Percentiles rank a stretch among this genome's conserved stretches.
Evolutionary conservation across 768 basidiomycete species (phyloP).

Genomic region (Mycena galericulata): DNA sequence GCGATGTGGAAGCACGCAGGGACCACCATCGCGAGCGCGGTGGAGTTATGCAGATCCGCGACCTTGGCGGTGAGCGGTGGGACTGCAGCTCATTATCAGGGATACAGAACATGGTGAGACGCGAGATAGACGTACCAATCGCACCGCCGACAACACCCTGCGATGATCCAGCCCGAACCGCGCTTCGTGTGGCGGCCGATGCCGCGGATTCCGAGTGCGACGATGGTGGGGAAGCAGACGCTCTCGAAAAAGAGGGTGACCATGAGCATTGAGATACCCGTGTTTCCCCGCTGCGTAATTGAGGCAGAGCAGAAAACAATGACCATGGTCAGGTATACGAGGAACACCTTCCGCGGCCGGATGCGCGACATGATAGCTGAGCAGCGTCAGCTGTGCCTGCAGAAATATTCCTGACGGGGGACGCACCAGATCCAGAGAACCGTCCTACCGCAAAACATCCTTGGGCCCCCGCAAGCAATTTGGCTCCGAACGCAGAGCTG

Average conservation of each 20-base stretch:
- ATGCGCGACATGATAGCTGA: conserved; percentile 45
- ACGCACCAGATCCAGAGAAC: conserved; percentile 47
- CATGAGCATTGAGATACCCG: conserved; percentile 46
- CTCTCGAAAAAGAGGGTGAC: conserved; percentile 51
- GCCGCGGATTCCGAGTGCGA: conserved; percentile 48
- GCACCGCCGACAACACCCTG: conserved; percentile 49
- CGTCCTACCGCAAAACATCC: conserved; percentile 48
- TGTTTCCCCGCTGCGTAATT: conserved; percentile 46
- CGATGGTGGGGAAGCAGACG: conserved; percentile 51
- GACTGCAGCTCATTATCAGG: conserved; percentile 31
- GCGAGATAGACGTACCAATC: conserved; percentile 38
- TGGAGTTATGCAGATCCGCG: conserved; percentile 46
- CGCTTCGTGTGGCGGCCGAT: conserved; percentile 50
- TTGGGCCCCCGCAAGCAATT: conserved; percentile 48
- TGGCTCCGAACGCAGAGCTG: conserved; percentile 41
- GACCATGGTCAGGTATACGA: conserved; percentile 43
- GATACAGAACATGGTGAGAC: not conserved
- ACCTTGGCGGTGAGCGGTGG: conserved; percentile 47
- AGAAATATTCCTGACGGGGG: not conserved
- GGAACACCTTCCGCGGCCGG: conserved; percentile 45
- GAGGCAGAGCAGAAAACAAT: conserved; percentile 46
- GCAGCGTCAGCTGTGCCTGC: not conserved
- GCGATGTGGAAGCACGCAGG: conserved; percentile 46
- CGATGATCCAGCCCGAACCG: conserved; percentile 47
- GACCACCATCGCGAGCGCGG: conserved; percentile 49